These are phyloP conservation scores for Dipteronia sinensis DNA, from an alignment of 345 rosid species.

Conservation along the genomic window DNA sequence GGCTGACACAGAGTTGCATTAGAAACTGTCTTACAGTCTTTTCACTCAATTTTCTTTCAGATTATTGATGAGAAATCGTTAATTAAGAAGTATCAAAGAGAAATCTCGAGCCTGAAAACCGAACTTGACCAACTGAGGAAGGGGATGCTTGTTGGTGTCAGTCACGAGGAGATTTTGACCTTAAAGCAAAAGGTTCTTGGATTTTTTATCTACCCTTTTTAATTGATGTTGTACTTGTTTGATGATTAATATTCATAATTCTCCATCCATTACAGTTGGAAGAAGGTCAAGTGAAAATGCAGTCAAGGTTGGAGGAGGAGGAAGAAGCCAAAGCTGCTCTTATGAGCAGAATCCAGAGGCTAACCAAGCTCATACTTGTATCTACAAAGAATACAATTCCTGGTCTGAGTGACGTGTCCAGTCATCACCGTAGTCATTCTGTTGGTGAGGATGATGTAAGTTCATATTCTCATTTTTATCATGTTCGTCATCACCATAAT, in stretches of 20 bases:
- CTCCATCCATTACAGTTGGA: constrained; percentile 58
- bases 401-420: constrained; percentile 62
- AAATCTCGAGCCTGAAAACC: constrained; percentile 80
- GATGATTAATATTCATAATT: neutral
- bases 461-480: constrained; percentile 12
- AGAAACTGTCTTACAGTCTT: constrained; percentile 17
- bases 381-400: constrained; percentile 89
- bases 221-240: neutral
- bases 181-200: constrained; percentile 80
- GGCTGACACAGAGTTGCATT: neutral
- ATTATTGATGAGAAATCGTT: constrained; percentile 97
- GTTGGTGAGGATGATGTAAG: constrained; percentile 77
- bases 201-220: neutral
- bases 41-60: constrained; percentile 46
- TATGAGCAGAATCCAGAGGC: constrained; percentile 97
- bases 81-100: constrained; percentile 96
- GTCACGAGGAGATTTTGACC: constrained; percentile 88
- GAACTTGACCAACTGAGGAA: constrained; percentile 91
- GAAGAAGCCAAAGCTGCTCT: constrained; percentile 99
- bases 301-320: constrained; percentile 98
- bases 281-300: constrained; percentile 99
- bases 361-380: constrained; percentile 97
- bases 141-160: constrained; percentile 88
- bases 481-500: neutral
- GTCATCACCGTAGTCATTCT: constrained; percentile 73